These are phyloP conservation scores for Ascochyta clinopodiicola DNA, from an alignment of 2,329 filamentous ascomycete genomes.

Conservation along the genomic window DNA sequence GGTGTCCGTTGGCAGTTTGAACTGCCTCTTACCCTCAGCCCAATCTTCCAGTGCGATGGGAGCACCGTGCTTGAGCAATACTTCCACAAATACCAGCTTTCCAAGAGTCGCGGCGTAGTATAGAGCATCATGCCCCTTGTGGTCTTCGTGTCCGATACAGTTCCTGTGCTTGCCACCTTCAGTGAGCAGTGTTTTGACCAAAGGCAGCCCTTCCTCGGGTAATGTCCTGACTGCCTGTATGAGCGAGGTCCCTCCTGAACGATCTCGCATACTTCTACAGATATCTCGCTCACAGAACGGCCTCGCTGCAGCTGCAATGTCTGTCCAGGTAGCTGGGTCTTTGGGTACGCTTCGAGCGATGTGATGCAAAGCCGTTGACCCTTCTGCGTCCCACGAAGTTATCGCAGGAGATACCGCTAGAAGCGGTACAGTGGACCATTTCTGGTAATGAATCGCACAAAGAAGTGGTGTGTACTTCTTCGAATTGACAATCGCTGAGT, in stretches of 20 bases:
- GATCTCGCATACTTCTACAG: conserved; percentile 43
- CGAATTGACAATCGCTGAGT: conserved; percentile 30
- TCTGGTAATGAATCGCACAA: conserved; percentile 36
- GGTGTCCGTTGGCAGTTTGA: conserved; percentile 7
- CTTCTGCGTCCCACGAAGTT: conserved; percentile 41
- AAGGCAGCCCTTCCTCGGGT: conserved; percentile 36
- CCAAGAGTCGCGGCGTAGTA: conserved; percentile 37
- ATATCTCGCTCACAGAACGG: conserved; percentile 41
- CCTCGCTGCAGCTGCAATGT: conserved; percentile 31
- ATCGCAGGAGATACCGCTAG: conserved; percentile 38
- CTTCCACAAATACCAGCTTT: conserved; percentile 36
- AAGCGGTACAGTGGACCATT: conserved; percentile 37
- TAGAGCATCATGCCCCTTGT: conserved; percentile 34
- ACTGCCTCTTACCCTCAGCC: conserved; percentile 18
- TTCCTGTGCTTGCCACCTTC: conserved; percentile 28
- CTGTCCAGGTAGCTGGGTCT: conserved; percentile 31
- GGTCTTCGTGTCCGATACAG: conserved; percentile 43
- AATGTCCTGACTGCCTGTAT: conserved; percentile 40
- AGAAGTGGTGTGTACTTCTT: conserved; percentile 40
- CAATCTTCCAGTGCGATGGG: conserved; percentile 37
- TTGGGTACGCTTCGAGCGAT: conserved; percentile 33
- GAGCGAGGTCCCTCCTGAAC: conserved; percentile 43
- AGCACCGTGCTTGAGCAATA: conserved; percentile 37
- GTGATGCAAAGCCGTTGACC: conserved; percentile 42
- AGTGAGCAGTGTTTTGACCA: conserved; percentile 35